Evolutionary conservation across 225 moss, liverwort and hornwort species (phyloP), one percentile per base, ranked within the genome.

Genomic region (Sphagnum contortum): DNA sequence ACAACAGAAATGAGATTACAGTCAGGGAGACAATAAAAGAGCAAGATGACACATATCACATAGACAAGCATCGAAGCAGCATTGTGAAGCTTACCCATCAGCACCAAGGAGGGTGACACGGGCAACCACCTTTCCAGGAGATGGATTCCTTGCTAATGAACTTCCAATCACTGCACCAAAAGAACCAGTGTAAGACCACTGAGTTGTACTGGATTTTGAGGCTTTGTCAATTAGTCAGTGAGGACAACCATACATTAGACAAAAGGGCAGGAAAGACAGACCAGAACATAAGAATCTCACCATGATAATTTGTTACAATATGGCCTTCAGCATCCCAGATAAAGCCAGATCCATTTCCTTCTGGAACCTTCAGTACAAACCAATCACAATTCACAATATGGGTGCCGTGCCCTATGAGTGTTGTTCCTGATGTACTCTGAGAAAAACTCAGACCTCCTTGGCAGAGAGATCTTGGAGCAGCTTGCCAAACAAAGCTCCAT

Each of bases 241-340:
- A 29, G 29, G 29, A 29, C 29, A 1, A 63, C 3, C 7, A 5
- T 45, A 45, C 9, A 48, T 63, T 13, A 63, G 47, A 8, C 9
- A 46, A 48, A 9, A 55, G 54, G 5, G 13, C 12, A 65, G 47
- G 44, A 51, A 55, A 64, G 14, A 29, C 54, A 55, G 8, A 67
- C 52, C 52, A 72, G 69, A 46, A 68, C 80, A 64, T 8, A 29
- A 29, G 29, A 29, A 29, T 29, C 29, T 29, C 29, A 80, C 87
- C 87, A 49, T 87, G 87, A 64, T 78, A 87, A 66, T 87, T 87
- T 66, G 87, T 87, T 44, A 87, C 73, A 55, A 87, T 87, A 65
- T 83, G 87, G 47, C 87, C 87, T 80, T 87, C 55, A 63, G 82
- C 78, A 57, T 87, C 87, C 87, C 87, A 87, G 54, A 87, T 87